Conservation (phyloP, 768 basidiomycete species). For the Dictyophora rubrovolvata region DNA sequence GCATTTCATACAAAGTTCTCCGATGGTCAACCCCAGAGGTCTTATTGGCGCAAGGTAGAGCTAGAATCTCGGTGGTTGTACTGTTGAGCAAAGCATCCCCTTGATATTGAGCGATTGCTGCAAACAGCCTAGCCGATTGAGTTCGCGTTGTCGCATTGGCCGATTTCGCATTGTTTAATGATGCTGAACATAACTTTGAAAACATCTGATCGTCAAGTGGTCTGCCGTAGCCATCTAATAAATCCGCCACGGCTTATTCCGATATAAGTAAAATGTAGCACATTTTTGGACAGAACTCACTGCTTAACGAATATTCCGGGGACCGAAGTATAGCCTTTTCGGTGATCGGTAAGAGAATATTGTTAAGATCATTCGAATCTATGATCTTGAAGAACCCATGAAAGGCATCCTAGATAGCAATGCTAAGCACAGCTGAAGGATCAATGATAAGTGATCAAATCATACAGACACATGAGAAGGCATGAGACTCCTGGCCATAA, state of each 20-base stretch:
- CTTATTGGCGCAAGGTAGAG: conserved; percentile 75
- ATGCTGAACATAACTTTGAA: conserved; percentile 45
- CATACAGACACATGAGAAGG: conserved; percentile 51
- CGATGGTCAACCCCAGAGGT: conserved; percentile 84
- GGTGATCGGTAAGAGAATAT: conserved; percentile 53
- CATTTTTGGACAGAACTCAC: conserved; percentile 28
- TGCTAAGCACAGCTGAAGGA: conserved; percentile 7
- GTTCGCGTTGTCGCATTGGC: conserved; percentile 51
- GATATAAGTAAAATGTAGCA: conserved; percentile 5
- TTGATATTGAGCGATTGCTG: conserved; percentile 27
- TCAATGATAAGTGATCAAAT: conserved; percentile 1
- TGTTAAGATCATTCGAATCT: conserved; percentile 38
- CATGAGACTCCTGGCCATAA: conserved; percentile 59
- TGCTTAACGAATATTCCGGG: conserved; percentile 63
- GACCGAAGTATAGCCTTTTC: conserved; percentile 77
- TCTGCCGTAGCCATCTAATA: conserved; percentile 46
- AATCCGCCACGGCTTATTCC: conserved; percentile 41
- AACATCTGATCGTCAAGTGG: conserved; percentile 38
- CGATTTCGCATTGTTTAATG: conserved; percentile 65
- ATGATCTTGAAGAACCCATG: conserved; percentile 54
- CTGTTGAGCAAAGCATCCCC: conserved; percentile 27
- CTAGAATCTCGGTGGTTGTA: conserved; percentile 55
- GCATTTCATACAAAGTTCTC: conserved; percentile 69
- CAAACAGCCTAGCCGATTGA: conserved; percentile 50
- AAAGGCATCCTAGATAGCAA: conserved; percentile 34